Evolutionary conservation across 306 rosid genomes (phyloP), one percentile per base, ranked within the genome.

Genomic region (Senna siamea): DNA sequence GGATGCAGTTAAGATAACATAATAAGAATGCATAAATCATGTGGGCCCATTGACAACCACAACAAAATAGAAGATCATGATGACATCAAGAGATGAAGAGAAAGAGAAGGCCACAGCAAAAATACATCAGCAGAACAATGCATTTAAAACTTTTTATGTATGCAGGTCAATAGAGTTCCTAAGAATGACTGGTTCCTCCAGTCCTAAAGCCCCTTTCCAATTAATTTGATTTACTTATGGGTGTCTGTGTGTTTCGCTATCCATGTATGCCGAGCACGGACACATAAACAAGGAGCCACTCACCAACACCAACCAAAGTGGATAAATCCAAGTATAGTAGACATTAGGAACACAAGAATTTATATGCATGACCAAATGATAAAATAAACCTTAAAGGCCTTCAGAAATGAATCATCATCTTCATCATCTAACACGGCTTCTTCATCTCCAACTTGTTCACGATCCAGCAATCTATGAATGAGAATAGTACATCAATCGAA

Each of bases 351-450:
- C 75, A 70, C 26, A n/a, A n/a, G 70, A 77, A 65, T 41, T 50
- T 34, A 55, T 53, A 78, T 54, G 66, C 61, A 73, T 50, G 50
- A 60, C 44, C 69, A 76, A 55, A 74, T 52, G 15, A 78, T 44
- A 64, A 43, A 69, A 50, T 54, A 63, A 70, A 92, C 99, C 99
- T 94, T 94, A 65, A 94, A 94, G 38, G 97, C 97, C 84, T 92
- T 92, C 68, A 94, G 65, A 87, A 94, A 94, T 70, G 92, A 97
- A 85, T 94, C 90, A 66, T 92, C 99, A 38, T 94, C 97, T 77
- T 94, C 98, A 6, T 94, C 99, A 37, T 94, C 99, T 85, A 94
- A 13, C 26, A 90, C 66, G 57, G 98, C 75, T 23, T 88, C 99
- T 65, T 94, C 99, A 64, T 83, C 88, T 64, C 90, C 90, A 83